A percentile compares a stretch with the other conserved stretches of the same genome.
Conservation (phyloP, 306 rosid species). For the Lathyrus oleraceus region DNA sequence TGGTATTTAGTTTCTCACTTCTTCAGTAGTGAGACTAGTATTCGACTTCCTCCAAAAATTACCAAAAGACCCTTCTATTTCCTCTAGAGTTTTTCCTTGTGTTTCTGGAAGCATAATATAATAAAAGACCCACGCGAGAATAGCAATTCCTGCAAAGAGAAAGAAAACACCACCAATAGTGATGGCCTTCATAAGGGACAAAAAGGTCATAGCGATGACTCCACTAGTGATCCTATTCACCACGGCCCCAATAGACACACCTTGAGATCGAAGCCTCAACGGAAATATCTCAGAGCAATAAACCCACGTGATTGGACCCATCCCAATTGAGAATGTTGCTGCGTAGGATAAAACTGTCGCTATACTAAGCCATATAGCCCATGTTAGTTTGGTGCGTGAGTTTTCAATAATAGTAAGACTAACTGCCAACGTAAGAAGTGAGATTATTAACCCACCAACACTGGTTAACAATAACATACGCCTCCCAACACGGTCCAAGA, state of each 20-base stretch:
- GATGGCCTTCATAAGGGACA: slow-evolving; percentile 46
- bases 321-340: slow-evolving; percentile 62
- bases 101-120: slow-evolving; percentile 32
- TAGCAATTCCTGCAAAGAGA: slow-evolving; percentile 30
- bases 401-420: slow-evolving; percentile 37
- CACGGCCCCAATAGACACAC: slow-evolving; percentile 56
- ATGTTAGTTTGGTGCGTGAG: slow-evolving; percentile 10
- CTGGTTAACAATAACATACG: slow-evolving; percentile 58
- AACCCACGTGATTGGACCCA: slow-evolving; percentile 76
- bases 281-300: slow-evolving; percentile 65
- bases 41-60: slow-evolving; percentile 28
- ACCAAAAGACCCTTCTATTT: slow-evolving; percentile 42
- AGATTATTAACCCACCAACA: slow-evolving; percentile 51
- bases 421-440: slow-evolving; percentile 41
- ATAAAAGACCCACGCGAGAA: slow-evolving; percentile 33
- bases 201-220: slow-evolving; percentile 58
- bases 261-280: slow-evolving; percentile 51
- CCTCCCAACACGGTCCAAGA: slow-evolving; percentile 43
- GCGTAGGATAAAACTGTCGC: slow-evolving; percentile 44
- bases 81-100: slow-evolving; percentile 36
- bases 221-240: slow-evolving; percentile 57
- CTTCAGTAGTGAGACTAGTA: background rate
- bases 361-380: slow-evolving; percentile 54
- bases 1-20: background rate
- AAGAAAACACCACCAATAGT: slow-evolving; percentile 37